Evolutionary conservation across 1,139 yeast species (phyloP).

Genomic region (Lodderomyces margitis): DNA sequence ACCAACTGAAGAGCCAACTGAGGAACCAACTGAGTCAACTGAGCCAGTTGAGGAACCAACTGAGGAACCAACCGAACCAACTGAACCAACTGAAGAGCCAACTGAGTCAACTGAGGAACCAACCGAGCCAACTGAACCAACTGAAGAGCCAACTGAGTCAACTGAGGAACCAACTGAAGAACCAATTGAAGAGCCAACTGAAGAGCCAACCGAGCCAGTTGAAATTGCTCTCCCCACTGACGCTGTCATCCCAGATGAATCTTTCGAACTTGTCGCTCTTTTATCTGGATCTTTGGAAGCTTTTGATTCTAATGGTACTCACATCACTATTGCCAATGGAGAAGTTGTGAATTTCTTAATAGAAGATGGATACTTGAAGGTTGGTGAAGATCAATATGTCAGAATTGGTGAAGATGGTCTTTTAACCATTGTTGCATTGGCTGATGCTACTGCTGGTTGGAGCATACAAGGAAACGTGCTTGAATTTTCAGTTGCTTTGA

Average conservation of each 20-base stretch:
- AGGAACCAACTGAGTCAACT: background rate
- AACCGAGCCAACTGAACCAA: background rate
- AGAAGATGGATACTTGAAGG: conserved; percentile 7
- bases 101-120: background rate
- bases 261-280: conserved; percentile 15
- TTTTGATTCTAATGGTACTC: conserved; percentile 8
- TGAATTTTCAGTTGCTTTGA: conserved; percentile 20
- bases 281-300: background rate
- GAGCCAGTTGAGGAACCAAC: conserved; percentile 18
- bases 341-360: conserved; percentile 2
- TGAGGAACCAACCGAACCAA: conserved; percentile 18
- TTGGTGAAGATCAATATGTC: conserved; percentile 4
- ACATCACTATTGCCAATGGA: conserved; percentile 8
- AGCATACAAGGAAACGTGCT: conserved; percentile 27
- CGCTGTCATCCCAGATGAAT: conserved; percentile 26
- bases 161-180: background rate
- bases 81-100: conserved; percentile 16
- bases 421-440: conserved; percentile 13
- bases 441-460: conserved; percentile 26
- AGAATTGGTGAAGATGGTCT: conserved; percentile 1
- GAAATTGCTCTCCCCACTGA: conserved; percentile 3
- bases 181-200: background rate
- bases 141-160: background rate
- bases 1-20: conserved; percentile 2
- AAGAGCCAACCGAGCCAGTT: background rate